These are phyloP conservation scores for Alternaria ventricosa DNA, from an alignment of 2,329 filamentous ascomycete genomes.

Conservation along the genomic window DNA sequence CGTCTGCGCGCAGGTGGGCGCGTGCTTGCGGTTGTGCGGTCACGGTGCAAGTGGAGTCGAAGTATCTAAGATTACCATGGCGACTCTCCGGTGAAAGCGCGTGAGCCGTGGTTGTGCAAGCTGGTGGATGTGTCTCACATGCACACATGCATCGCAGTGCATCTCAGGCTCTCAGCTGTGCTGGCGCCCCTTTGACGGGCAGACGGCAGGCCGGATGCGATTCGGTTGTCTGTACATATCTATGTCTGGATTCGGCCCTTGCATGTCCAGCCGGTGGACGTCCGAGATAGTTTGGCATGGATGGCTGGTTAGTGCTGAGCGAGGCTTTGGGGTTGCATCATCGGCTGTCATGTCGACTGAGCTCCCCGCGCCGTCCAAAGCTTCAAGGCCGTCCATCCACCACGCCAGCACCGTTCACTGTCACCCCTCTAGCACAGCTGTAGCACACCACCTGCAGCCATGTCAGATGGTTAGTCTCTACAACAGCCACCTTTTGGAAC, in stretches of 20 bases:
- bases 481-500: background rate
- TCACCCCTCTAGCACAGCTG: background rate
- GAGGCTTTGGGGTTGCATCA: background rate
- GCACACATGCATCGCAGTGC: background rate
- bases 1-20: constrained; percentile 5
- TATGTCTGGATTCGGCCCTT: background rate
- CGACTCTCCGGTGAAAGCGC: background rate
- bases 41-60: background rate
- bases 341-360: background rate
- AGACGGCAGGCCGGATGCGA: background rate
- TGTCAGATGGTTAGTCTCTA: constrained; percentile 33
- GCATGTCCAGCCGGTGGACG: background rate
- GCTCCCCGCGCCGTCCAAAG: constrained; percentile 1
- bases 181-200: constrained; percentile 3
- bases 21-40: constrained; percentile 6
- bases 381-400: constrained; percentile 1
- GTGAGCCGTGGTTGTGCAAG: background rate
- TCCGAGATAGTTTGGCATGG: background rate
- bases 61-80: constrained; percentile 1
- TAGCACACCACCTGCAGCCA: constrained; percentile 7
- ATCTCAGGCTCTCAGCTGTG: background rate
- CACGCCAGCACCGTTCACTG: background rate
- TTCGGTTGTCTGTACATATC: background rate
- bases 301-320: background rate
- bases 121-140: constrained; percentile 7